Evolutionary conservation across 2,329 filamentous ascomycete species (phyloP).

Genomic region (Colletotrichum sp.): DNA sequence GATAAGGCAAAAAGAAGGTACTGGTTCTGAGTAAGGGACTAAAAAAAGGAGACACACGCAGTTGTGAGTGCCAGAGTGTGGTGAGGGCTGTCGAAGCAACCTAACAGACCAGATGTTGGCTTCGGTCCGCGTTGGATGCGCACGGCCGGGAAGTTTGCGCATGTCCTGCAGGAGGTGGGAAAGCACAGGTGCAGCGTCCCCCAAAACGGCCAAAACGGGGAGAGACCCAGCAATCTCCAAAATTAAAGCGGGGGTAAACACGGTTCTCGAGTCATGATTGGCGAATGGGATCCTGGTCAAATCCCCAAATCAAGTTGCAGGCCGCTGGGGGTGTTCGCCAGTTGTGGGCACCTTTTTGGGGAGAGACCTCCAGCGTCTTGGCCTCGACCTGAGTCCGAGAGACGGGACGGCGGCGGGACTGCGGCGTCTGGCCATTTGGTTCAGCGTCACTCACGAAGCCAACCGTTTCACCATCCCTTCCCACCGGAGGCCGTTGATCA

Average conservation of each 20-base stretch:
- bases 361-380: background rate
- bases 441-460: conserved; percentile 1
- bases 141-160: conserved; percentile 18
- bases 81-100: conserved; percentile 13
- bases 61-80: background rate
- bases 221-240: background rate
- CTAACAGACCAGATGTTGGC: conserved; percentile 14
- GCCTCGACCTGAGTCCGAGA: background rate
- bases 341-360: background rate
- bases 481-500: background rate
- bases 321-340: background rate
- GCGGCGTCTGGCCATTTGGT: background rate
- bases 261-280: background rate
- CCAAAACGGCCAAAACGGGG: background rate
- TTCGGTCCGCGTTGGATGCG: conserved; percentile 4
- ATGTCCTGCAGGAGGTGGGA: conserved; percentile 18
- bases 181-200: conserved; percentile 5
- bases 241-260: background rate
- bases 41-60: conserved; percentile 2
- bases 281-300: background rate
- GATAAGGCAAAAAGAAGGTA: conserved; percentile 1
- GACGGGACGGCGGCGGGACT: background rate
- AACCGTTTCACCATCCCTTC: conserved; percentile 17
- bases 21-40: background rate
- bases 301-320: background rate